phyloP scores from a whole-genome alignment of 345 rosid genomes.

The Eutrema yunnanense region DNA sequence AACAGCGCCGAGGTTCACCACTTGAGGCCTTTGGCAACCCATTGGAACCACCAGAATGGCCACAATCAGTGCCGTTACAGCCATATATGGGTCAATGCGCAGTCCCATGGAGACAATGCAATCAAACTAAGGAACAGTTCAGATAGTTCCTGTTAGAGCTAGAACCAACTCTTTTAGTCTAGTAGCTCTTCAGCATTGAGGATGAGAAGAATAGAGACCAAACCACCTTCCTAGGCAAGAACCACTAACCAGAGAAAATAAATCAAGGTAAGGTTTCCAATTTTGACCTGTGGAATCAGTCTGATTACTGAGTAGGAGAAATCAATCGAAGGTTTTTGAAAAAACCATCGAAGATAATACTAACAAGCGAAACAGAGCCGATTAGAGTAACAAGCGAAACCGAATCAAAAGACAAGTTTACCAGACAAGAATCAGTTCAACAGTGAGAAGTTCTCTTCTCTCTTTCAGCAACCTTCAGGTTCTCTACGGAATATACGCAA shows the following conservation, averaged over 20 bases:
- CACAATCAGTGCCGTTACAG: slow-evolving; percentile 19
- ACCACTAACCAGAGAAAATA: neutral
- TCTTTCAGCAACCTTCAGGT: slow-evolving; percentile 14
- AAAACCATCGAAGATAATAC: neutral
- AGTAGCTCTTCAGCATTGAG: neutral
- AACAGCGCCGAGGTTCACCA: slow-evolving; percentile 63
- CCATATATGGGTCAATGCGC: neutral
- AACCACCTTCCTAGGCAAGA: neutral
- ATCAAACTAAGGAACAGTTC: slow-evolving; percentile 2
- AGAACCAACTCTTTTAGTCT: slow-evolving; percentile 1
- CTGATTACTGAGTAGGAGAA: neutral
- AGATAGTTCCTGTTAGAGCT: neutral
- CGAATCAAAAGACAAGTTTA: slow-evolving; percentile 5
- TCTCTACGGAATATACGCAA: slow-evolving; percentile 22
- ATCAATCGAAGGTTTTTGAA: neutral
- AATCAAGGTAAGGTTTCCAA: neutral
- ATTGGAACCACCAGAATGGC: slow-evolving; percentile 23
- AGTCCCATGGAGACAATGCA: slow-evolving; percentile 19
- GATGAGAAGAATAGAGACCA: neutral
- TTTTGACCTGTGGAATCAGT: neutral
- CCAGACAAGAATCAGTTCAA: slow-evolving; percentile 4
- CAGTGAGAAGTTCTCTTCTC: neutral
- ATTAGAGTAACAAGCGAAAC: neutral
- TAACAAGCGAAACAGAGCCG: neutral
- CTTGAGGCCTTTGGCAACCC: slow-evolving; percentile 38